phyloP scores from a whole-genome alignment of 1,284 basidiomycete species.

The Ceratobasidium sp. region DNA sequence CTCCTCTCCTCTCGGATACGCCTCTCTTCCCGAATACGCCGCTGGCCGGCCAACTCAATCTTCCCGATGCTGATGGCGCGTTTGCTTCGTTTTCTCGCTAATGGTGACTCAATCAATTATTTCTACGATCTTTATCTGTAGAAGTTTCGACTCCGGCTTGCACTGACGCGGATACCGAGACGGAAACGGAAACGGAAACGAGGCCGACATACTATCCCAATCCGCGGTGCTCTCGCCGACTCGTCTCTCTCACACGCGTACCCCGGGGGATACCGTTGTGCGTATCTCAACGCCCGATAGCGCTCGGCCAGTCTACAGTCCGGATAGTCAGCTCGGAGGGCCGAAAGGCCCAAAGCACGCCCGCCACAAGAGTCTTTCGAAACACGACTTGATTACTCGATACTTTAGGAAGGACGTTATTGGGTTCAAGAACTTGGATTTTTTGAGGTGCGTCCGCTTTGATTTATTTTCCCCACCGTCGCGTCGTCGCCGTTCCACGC shows the following conservation, averaged over 20 bases:
- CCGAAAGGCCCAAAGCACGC: not conserved
- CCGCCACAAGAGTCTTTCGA: slow-evolving; percentile 63
- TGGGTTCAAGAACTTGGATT: slow-evolving; percentile 84
- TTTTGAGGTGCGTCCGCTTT: slow-evolving; percentile 73
- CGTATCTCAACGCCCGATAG: slow-evolving; percentile 26
- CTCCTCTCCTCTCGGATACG: slow-evolving; percentile 63
- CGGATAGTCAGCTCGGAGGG: not conserved
- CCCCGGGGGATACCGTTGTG: slow-evolving; percentile 2
- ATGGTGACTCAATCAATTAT: too few relatives aligned
- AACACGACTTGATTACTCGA: slow-evolving; percentile 90
- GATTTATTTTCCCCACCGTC: not conserved
- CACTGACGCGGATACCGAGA: slow-evolving; percentile 81
- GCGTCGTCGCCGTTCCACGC: not conserved
- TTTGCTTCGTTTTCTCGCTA: not conserved
- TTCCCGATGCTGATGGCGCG: slow-evolving; percentile 38
- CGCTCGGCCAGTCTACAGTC: not conserved
- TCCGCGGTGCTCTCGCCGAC: not conserved
- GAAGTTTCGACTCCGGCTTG: slow-evolving; percentile 69
- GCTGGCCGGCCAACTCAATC: slow-evolving; percentile 46
- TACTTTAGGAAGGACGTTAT: slow-evolving; percentile 94
- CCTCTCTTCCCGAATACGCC: not conserved
- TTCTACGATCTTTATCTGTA: too few relatives aligned
- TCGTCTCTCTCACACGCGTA: not conserved
- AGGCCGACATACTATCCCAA: slow-evolving; percentile 21
- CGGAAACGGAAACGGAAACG: slow-evolving; percentile 76